Percentiles rank a stretch among this genome's conserved stretches.
These are phyloP conservation scores for Thermothelomyces thermophilus DNA, from an alignment of 2,329 filamentous ascomycete species.

Conservation along the genomic window DNA sequence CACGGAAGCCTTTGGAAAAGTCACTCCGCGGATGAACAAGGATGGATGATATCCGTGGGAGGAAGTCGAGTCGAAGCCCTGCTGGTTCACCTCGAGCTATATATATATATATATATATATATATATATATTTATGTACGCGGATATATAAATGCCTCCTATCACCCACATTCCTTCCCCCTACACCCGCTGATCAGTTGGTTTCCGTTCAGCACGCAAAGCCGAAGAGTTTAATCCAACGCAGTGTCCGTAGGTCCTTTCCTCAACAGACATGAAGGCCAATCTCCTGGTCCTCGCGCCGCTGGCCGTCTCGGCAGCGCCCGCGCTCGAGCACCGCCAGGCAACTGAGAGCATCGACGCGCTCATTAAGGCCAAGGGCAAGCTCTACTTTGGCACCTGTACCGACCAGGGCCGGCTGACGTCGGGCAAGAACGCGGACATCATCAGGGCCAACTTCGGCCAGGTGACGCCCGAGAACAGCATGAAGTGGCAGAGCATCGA, in stretches of 20 bases:
- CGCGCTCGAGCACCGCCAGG: slow-evolving; percentile 33
- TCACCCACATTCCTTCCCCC: neutral
- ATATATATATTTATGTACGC: no score
- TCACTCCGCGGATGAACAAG: no score
- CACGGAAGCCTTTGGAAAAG: neutral
- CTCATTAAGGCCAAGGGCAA: slow-evolving; percentile 58
- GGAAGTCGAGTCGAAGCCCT: no score
- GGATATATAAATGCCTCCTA: neutral
- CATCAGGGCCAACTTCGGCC: slow-evolving; percentile 56
- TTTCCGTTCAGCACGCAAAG: neutral
- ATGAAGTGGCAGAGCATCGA: slow-evolving; percentile 63
- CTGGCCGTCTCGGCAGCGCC: slow-evolving; percentile 32
- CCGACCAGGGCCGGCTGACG: slow-evolving; percentile 48
- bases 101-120: no score
- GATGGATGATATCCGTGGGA: no score
- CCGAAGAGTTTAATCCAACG: no score
- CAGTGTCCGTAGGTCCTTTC: slow-evolving; percentile 1
- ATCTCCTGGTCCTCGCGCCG: slow-evolving; percentile 33
- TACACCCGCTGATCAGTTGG: neutral
- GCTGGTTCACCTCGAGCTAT: no score
- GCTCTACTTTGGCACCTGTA: slow-evolving; percentile 55
- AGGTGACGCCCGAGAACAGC: slow-evolving; percentile 61
- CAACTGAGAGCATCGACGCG: slow-evolving; percentile 43
- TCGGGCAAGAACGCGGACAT: slow-evolving; percentile 46
- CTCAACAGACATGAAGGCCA: slow-evolving; percentile 26